A percentile compares a stretch with the other conserved stretches of the same genome.
Conservation (phyloP, 129 eudicot genomes). For the Flaveria linearis region DNA sequence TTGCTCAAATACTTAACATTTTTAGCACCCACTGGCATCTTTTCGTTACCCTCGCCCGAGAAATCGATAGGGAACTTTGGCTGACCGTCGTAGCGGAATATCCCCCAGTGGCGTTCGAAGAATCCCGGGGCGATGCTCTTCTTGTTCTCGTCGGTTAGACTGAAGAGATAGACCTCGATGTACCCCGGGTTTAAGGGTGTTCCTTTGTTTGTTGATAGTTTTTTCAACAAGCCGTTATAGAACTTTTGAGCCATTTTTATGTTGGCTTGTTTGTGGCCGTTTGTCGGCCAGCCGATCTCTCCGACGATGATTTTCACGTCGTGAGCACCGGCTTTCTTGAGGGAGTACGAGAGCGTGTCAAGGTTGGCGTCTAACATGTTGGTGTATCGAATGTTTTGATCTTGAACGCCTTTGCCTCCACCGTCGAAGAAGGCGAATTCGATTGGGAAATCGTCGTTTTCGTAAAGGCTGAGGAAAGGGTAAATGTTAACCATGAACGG, state of each 20-base stretch:
- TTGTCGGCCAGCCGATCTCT: slow-evolving; percentile 69
- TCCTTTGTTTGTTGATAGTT: slow-evolving; percentile 39
- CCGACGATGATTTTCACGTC: slow-evolving; percentile 45
- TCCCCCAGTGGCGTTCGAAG: slow-evolving; percentile 61
- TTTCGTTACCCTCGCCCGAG: slow-evolving; percentile 33
- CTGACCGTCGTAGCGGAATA: slow-evolving; percentile 53
- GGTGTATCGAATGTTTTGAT: slow-evolving; percentile 36
- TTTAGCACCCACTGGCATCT: slow-evolving; percentile 49
- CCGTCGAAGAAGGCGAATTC: slow-evolving; percentile 56
- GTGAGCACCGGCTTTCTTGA: slow-evolving; percentile 38
- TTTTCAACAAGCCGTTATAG: slow-evolving; percentile 41
- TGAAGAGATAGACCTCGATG: slow-evolving; percentile 45
- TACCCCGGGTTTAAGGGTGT: slow-evolving; percentile 48
- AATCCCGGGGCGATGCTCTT: slow-evolving; percentile 47
- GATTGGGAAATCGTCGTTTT: slow-evolving; percentile 40
- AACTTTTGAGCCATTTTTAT: slow-evolving; percentile 36
- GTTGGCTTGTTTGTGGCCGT: slow-evolving; percentile 42
- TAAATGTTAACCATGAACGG: slow-evolving; percentile 57
- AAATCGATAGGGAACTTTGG: slow-evolving; percentile 50
- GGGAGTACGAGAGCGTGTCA: slow-evolving; percentile 45
- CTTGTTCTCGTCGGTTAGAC: slow-evolving; percentile 47
- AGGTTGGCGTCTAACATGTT: slow-evolving; percentile 55
- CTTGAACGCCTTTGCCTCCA: slow-evolving; percentile 39
- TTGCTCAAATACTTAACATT: slow-evolving; percentile 31
- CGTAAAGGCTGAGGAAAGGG: slow-evolving; percentile 56